Base-by-base conservation (phyloP, 257 asterid species). In the Fraxinus pennsylvanica region DNA sequence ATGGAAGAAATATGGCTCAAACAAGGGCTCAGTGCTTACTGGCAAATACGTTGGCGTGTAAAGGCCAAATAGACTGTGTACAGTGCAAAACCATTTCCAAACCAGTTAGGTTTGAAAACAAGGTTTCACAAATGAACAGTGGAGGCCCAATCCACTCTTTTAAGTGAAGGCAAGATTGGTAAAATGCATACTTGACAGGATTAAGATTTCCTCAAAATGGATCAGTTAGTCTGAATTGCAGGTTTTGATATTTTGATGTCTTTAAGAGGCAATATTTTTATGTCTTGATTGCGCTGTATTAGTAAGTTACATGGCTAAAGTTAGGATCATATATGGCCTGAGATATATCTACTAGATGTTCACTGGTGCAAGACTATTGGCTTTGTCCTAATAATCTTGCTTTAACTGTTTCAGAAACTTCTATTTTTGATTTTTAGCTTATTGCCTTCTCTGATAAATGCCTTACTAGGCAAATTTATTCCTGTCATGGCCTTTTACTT, bases 321-420 rank as follows among this genome's bases (percentile, higher is more conserved):
- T 54, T 54, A 54, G 22, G 65, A 63, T 25, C 17, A 25, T 63
- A 10, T 10, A 63, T 25, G 7, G 2, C 33, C 19, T 63, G 30
- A 59, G 15, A 59, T 59, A 21, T 9, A 59, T 59, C n/a, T 47
- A 14, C n/a, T 47, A 47, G 13, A 59, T 59, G 67, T 59, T 21
- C 67, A 21, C 29, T 21, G 17, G 35, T 25, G 33, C 35, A 9
- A 61, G 33, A 9, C 33, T 61, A 61, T 22, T 61, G 68, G 0
- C 17, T 14, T 71, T 71, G 61, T 78, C 35, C 8, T 70, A 52
- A 43, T 63, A 77, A 29, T 72, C 59, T 39, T 45, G 43, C 78
- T 52, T 54, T 30, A 57, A 82, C 70, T 71, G 68, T 76, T 80
- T 66, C 77, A 50, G 63, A 41, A 76, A 19, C 54, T 76, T 43